Evolutionary conservation across 2,329 filamentous ascomycete species (phyloP), one percentile per base, ranked within the genome.

Genomic region (Hymenoscyphus salicellus): DNA sequence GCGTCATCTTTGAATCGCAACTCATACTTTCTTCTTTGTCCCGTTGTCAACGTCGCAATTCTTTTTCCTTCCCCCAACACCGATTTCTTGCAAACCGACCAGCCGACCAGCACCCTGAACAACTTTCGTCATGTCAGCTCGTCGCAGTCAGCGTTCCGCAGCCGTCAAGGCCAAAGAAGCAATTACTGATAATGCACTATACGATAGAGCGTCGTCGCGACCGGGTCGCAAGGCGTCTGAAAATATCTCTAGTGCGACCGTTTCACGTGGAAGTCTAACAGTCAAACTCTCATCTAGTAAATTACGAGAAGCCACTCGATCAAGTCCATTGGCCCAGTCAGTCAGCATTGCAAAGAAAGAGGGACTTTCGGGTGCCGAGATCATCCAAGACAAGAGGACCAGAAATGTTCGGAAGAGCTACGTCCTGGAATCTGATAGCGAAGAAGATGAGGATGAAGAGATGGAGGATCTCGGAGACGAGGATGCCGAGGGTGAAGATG

Each of bases 361-460:
- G 60, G 64, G 63, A 4, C 73, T 75, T 64, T 58, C 67, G 10
- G 72, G 72, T 3, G 72, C 72, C 20, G 68, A 75, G 52, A 75
- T 75, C 52, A 55, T 75, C 1, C 72, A 73, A 58, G 74, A 73
- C 1, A 75, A 72, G 60, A 68, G 74, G 66, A 62, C 69, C 5
- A 72, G 75, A 58, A 72, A 73, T 62, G 71, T 74, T 5, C 72
- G 70, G 57, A 76, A 75, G 63, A 76, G 71, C 61, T 76, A 76
- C 65, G 82, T 84, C 65, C 75, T 83, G 41, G 79, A 83, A 20
- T 80, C 81, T 49, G 78, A 79, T 49, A 79, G 80, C 64, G 77
- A 71, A 4, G 72, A 74, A 30, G 72, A 71, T 16, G 72, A 74
- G 14, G 72, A 74, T 36, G 71, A 72, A 61, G 68, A 69, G 36